Evolutionary conservation across 2,329 filamentous ascomycete genomes (phyloP).

Genomic region (Alternaria alternata): DNA sequence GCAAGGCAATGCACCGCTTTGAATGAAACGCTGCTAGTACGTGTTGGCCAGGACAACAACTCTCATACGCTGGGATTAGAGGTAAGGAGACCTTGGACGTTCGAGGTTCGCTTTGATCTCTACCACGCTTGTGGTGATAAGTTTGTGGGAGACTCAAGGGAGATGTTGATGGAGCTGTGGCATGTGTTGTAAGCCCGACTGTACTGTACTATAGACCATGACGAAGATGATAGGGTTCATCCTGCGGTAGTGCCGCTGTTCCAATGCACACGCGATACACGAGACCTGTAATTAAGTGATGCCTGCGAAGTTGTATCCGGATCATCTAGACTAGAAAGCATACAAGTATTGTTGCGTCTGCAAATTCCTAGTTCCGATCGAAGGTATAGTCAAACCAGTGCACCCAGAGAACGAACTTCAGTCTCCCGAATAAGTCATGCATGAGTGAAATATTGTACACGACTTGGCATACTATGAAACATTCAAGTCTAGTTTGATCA

Average conservation of each 20-base stretch:
- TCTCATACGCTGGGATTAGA: conserved; percentile 16
- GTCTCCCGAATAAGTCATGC: not conserved
- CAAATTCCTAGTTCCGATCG: not conserved
- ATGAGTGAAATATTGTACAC: not conserved
- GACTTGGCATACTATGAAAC: conserved; percentile 15
- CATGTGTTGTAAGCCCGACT: not conserved
- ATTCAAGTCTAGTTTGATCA: not conserved
- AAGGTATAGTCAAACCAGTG: not conserved
- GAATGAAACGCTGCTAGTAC: conserved; percentile 52
- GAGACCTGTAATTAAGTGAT: not conserved
- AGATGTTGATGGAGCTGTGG: not conserved
- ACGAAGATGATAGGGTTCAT: not conserved
- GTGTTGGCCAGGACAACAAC: conserved; percentile 60
- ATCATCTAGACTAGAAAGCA: not conserved
- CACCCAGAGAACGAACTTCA: not conserved
- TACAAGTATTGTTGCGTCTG: not conserved
- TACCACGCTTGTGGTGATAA: not conserved
- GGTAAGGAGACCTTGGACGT: not conserved
- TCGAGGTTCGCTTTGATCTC: not conserved
- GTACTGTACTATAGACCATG: not conserved
- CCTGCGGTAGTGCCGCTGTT: conserved; percentile 32
- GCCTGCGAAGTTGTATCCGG: not conserved
- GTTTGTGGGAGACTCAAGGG: not conserved
- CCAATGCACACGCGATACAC: not conserved
- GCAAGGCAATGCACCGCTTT: conserved; percentile 49